A percentile compares a stretch with the other conserved stretches of the same genome.
Conservation (phyloP, 495 filamentous ascomycete genomes). For the Xylaria sp. region DNA sequence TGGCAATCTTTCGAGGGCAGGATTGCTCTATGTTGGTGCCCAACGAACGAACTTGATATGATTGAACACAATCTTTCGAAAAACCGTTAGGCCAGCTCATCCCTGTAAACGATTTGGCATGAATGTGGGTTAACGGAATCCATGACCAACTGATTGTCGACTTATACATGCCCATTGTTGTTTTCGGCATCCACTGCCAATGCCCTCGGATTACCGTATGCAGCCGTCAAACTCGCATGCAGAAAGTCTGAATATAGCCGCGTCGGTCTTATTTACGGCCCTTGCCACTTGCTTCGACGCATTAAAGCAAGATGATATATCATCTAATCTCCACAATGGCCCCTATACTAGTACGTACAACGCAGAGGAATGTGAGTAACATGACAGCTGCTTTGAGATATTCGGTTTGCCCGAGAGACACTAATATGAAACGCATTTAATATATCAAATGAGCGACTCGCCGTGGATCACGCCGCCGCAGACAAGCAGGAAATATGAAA, state of each 20-base stretch:
- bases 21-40: slow-evolving; percentile 20
- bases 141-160: background rate
- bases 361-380: slow-evolving; percentile 1
- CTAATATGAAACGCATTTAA: background rate
- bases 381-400: background rate
- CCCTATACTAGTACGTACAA: background rate
- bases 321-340: background rate
- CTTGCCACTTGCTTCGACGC: background rate
- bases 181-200: background rate
- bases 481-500: background rate
- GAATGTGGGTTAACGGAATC: background rate
- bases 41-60: slow-evolving; percentile 16
- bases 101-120: background rate
- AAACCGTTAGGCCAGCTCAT: background rate
- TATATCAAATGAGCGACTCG: background rate
- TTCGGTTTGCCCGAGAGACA: background rate
- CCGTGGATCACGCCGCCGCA: background rate
- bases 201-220: background rate
- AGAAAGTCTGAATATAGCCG: background rate
- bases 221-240: slow-evolving; percentile 1
- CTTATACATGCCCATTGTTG: background rate
- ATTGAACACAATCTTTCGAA: slow-evolving; percentile 1
- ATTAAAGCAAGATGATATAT: slow-evolving; percentile 4
- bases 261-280: background rate
- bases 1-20: background rate